Conservation (phyloP, 2,329 filamentous ascomycete genomes). For the Aspergillus aculeatinus region DNA sequence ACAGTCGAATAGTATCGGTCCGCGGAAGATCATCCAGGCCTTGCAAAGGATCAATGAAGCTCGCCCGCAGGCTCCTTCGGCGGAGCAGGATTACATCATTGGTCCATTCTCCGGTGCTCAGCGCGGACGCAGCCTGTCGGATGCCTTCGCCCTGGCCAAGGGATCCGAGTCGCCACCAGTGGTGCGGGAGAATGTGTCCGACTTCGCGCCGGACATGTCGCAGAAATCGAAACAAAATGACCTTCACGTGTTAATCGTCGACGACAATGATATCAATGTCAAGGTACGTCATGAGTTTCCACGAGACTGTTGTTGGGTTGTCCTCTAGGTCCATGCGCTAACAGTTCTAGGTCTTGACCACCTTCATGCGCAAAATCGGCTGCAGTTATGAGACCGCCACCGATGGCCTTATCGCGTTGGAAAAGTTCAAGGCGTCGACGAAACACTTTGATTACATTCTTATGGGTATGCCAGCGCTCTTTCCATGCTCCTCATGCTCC, state of each 20-base stretch:
- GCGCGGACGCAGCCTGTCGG: constrained; percentile 16
- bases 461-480: constrained; percentile 27
- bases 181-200: constrained; percentile 15
- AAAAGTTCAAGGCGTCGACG: constrained; percentile 32
- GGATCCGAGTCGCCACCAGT: constrained; percentile 18
- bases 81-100: constrained; percentile 5
- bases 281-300: constrained; percentile 16
- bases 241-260: constrained; percentile 39
- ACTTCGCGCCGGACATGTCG: constrained; percentile 8
- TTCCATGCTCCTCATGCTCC: neutral
- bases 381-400: constrained; percentile 37
- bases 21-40: constrained; percentile 26
- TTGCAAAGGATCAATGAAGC: constrained; percentile 16
- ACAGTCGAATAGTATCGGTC: constrained; percentile 25
- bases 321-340: neutral
- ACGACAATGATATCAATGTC: constrained; percentile 46
- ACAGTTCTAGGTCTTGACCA: constrained; percentile 33
- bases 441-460: constrained; percentile 37
- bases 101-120: constrained; percentile 11
- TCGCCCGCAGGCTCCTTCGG: neutral
- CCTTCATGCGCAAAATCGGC: constrained; percentile 40
- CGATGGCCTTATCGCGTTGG: constrained; percentile 40
- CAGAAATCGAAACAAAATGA: constrained; percentile 2
- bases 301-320: too few species aligned
- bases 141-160: constrained; percentile 17